phyloP scores from a whole-genome alignment of 306 rosid species.

The Castanea mollissima region DNA sequence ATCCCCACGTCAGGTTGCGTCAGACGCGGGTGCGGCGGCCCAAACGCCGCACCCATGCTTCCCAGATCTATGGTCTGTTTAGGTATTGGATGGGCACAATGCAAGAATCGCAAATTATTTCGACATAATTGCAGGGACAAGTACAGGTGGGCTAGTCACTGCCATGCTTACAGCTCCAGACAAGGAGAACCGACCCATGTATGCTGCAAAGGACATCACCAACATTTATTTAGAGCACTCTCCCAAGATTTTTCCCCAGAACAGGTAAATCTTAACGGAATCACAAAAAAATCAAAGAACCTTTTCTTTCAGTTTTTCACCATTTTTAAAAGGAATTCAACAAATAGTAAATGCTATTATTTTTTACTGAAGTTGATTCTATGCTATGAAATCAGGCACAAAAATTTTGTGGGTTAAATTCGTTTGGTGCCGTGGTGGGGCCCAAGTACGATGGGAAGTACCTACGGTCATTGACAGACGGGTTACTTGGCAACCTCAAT shows the following conservation, averaged over 20 bases:
- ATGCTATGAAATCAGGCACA: neutral
- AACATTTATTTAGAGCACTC: conserved; percentile 34
- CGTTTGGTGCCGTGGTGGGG: neutral
- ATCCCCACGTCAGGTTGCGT: too few species aligned
- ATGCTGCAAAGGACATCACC: conserved; percentile 35
- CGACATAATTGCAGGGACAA: conserved; percentile 40
- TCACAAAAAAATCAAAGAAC: neutral
- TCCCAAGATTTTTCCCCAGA: conserved; percentile 37
- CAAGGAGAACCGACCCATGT: conserved; percentile 35
- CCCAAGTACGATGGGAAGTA: conserved; percentile 36
- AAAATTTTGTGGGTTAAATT: neutral
- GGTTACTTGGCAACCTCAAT: conserved; percentile 25
- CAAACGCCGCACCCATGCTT: too few species aligned
- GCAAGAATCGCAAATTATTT: conserved; percentile 45
- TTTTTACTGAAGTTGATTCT: too few species aligned
- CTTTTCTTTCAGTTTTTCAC: neutral
- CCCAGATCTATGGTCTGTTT: neutral
- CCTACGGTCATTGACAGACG: conserved; percentile 3
- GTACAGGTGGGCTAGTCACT: conserved; percentile 46
- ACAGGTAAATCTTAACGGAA: conserved; percentile 11
- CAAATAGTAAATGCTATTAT: neutral
- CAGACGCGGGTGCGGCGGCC: too few species aligned
- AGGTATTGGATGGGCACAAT: conserved; percentile 34
- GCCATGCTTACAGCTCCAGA: conserved; percentile 49
- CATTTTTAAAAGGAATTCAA: neutral